Evolutionary conservation across 2,329 filamentous ascomycete genomes (phyloP), one percentile per base, ranked within the genome.

Genomic region (Colletotrichum destructivum): DNA sequence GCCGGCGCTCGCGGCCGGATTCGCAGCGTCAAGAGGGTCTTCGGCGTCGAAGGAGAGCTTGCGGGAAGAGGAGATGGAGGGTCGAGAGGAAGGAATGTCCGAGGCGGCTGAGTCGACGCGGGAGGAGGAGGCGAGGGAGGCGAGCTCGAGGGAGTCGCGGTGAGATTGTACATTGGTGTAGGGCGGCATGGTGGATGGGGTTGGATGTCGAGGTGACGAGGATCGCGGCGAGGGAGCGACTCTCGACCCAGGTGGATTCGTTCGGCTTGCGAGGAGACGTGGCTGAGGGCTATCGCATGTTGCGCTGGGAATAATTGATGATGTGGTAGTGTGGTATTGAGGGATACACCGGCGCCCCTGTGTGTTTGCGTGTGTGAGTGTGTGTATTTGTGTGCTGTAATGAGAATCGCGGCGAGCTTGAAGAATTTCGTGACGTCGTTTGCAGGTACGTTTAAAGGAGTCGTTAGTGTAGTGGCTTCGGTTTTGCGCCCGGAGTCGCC

Each of bases 141-240:
- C 96, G 70, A 99, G 92, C 86, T 99, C 96, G 79, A 99, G 91
- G 57, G 96, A 98, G 87, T 99, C 96, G 84, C 96, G 94, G 23
- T 72, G 69, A 16, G 69, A 72, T 13, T 73, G 90, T 82, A 74
- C 84, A 82, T 75, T 83, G 80, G 74, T 84, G 83, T 68, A 84
- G 81, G 76, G 80, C 82, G 75, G 82, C 80, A 72, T 70, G 62
- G 60, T 49, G 49, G 40, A 42, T 31, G 21, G n/a, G 40, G 42
- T 62, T 60, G 55, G 62, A 42, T 35, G 23, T 68, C 52, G 59
- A 66, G 62, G 18, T 26, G 46, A 40, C 46, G 69, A 62, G 68
- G 49, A 62, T 62, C 68, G 68, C 63, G 23, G 26, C 26, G 59
- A 54, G 35, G 38, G 51, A 47, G 59, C 69, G 57, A 69, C 35